Conservation (phyloP, 305 asterid species). For the Fraxinus sp. region DNA sequence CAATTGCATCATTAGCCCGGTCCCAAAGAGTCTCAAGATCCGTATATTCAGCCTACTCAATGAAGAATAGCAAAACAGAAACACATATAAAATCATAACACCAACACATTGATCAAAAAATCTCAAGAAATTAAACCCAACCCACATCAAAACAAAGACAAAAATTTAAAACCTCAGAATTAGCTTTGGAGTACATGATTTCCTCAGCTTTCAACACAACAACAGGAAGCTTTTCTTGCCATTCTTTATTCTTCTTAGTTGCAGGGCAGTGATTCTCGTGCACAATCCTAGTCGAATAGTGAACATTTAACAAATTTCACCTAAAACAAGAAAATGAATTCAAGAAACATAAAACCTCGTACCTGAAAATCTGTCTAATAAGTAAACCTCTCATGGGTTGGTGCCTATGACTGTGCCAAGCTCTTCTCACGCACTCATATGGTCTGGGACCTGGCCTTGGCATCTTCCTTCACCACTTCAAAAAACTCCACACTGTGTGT, state of each 20-base stretch:
- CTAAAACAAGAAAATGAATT: background rate
- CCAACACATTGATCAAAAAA: background rate
- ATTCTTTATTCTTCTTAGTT: constrained; percentile 73
- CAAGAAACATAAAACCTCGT: constrained; percentile 14
- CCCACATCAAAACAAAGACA: background rate
- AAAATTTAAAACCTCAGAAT: constrained; percentile 59
- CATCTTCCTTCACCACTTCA: constrained; percentile 42
- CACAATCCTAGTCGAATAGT: constrained; percentile 43
- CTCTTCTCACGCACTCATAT: constrained; percentile 75
- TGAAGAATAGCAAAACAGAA: constrained; percentile 16
- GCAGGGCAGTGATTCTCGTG: constrained; percentile 49
- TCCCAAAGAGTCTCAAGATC: constrained; percentile 74
- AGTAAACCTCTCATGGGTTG: constrained; percentile 75
- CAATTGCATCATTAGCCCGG: constrained; percentile 76
- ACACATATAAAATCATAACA: constrained; percentile 16
- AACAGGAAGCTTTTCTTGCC: constrained; percentile 81
- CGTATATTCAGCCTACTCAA: constrained; percentile 64
- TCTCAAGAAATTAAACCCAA: background rate
- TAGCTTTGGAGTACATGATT: constrained; percentile 86
- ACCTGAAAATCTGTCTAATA: constrained; percentile 87
- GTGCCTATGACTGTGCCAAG: constrained; percentile 85
- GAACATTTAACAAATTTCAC: constrained; percentile 10
- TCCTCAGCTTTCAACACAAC: constrained; percentile 86
- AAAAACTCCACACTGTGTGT: constrained; percentile 27
- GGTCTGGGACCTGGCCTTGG: constrained; percentile 89